These are phyloP conservation scores for Cryphonectria naterciae DNA, from an alignment of 2,329 filamentous ascomycete genomes.

Conservation along the genomic window DNA sequence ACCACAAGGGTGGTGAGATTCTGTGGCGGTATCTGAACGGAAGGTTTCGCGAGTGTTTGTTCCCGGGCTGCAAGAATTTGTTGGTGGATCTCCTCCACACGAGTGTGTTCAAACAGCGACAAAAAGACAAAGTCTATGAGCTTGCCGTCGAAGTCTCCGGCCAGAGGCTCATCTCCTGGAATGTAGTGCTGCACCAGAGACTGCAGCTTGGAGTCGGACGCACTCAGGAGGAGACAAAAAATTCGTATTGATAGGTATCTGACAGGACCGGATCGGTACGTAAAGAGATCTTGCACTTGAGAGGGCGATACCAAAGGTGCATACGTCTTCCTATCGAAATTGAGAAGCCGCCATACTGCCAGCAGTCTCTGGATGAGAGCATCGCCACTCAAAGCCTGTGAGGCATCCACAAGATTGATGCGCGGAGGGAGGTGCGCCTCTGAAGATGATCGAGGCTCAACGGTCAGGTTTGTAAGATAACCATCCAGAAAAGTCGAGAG, in stretches of 20 bases:
- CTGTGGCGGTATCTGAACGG: conserved; percentile 35
- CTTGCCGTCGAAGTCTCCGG: conserved; percentile 75
- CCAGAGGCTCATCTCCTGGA: conserved; percentile 61
- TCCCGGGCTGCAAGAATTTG: conserved; percentile 33
- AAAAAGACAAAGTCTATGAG: conserved; percentile 79
- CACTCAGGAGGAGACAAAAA: conserved; percentile 77
- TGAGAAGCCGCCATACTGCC: conserved; percentile 77
- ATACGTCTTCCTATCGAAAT: conserved; percentile 73
- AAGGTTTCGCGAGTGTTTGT: conserved; percentile 3
- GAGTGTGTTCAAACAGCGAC: conserved; percentile 60
- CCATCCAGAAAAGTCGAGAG: conserved; percentile 71
- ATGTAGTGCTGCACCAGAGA: conserved; percentile 70
- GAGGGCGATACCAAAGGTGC: conserved; percentile 66
- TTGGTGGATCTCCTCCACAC: conserved; percentile 51
- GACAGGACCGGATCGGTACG: conserved; percentile 61
- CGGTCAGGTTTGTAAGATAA: conserved; percentile 39
- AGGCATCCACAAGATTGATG: conserved; percentile 17
- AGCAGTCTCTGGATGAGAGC: conserved; percentile 55
- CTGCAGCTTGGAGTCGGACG: conserved; percentile 79
- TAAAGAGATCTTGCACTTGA: conserved; percentile 71
- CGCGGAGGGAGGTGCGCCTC: conserved; percentile 5
- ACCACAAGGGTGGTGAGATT: conserved; percentile 64
- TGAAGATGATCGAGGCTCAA: conserved; percentile 8
- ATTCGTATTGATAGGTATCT: conserved; percentile 82
- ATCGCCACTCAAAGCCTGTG: conserved; percentile 18